These are phyloP conservation scores for Bruguiera sexangula DNA, from an alignment of 345 rosid genomes.

Conservation along the genomic window DNA sequence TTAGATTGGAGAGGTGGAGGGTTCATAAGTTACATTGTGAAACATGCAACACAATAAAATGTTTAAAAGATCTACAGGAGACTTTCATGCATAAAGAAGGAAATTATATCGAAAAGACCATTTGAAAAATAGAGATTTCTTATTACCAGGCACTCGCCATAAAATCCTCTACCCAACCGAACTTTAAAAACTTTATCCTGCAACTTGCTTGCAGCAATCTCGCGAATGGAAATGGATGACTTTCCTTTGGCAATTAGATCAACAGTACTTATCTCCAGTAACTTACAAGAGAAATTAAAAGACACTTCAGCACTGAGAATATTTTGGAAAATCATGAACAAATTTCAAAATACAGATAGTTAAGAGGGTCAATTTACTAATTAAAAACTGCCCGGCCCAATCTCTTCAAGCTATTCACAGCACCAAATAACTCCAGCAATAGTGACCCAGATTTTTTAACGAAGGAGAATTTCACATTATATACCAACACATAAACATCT, in stretches of 20 bases:
- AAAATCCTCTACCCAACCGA: constrained; percentile 76
- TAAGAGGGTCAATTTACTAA: neutral
- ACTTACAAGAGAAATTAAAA: constrained; percentile 38
- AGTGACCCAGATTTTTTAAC: neutral
- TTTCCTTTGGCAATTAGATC: constrained; percentile 59
- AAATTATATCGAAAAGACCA: neutral
- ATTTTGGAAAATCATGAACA: neutral
- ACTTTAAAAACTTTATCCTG: constrained; percentile 58
- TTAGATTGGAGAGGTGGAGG: no score
- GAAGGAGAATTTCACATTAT: neutral
- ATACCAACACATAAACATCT: neutral
- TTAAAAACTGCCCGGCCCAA: neutral
- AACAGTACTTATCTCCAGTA: constrained; percentile 47
- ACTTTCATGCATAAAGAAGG: neutral
- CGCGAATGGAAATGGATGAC: constrained; percentile 39
- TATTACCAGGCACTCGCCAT: constrained; percentile 91
- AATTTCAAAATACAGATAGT: neutral
- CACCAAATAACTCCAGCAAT: neutral
- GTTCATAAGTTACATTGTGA: no score
- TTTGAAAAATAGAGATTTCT: constrained; percentile 4
- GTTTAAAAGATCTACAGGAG: no score
- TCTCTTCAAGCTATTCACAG: neutral
- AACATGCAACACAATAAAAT: no score
- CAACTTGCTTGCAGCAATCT: constrained; percentile 54
- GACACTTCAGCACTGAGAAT: constrained; percentile 4